These are phyloP conservation scores for Kentomonas sorsogonicus DNA, from an alignment of 208 protist genomes.

Conservation along the genomic window DNA sequence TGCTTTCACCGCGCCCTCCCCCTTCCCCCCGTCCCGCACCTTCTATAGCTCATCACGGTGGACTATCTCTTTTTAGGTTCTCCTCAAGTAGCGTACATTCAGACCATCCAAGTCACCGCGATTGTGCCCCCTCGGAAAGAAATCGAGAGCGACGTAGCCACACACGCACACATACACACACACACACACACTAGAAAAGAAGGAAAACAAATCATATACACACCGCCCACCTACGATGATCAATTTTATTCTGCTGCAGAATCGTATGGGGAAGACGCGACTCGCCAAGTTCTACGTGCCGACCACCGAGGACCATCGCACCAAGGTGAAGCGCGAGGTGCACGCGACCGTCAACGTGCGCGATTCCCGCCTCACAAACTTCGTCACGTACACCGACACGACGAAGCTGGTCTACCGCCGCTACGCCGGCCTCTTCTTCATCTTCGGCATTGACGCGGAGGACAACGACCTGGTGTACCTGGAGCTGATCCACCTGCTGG, in stretches of 20 bases:
- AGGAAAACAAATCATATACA: neutral
- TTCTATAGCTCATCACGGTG: too few relatives aligned
- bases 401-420: slow-evolving; percentile 98
- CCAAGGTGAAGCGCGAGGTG: slow-evolving; percentile 93
- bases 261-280: slow-evolving; percentile 98
- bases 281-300: slow-evolving; percentile 98
- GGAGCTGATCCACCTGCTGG: slow-evolving; percentile 98
- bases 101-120: too few relatives aligned
- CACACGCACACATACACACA: neutral
- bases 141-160: too few relatives aligned
- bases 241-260: slow-evolving; percentile 98
- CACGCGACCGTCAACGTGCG: slow-evolving; percentile 94
- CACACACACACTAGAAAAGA: slow-evolving; percentile 2
- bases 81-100: too few relatives aligned
- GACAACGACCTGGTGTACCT: slow-evolving; percentile 99
- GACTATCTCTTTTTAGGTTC: too few relatives aligned
- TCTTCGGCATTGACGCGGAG: slow-evolving; percentile 94
- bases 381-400: slow-evolving; percentile 93
- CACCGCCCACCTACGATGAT: slow-evolving; percentile 89
- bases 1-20: too few relatives aligned
- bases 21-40: too few relatives aligned
- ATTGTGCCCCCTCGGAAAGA: too few relatives aligned
- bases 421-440: slow-evolving; percentile 99
- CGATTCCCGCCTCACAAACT: slow-evolving; percentile 94
- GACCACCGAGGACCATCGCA: slow-evolving; percentile 93